Conservation (phyloP, 1,284 basidiomycete species). For the Termitomyces sp. region DNA sequence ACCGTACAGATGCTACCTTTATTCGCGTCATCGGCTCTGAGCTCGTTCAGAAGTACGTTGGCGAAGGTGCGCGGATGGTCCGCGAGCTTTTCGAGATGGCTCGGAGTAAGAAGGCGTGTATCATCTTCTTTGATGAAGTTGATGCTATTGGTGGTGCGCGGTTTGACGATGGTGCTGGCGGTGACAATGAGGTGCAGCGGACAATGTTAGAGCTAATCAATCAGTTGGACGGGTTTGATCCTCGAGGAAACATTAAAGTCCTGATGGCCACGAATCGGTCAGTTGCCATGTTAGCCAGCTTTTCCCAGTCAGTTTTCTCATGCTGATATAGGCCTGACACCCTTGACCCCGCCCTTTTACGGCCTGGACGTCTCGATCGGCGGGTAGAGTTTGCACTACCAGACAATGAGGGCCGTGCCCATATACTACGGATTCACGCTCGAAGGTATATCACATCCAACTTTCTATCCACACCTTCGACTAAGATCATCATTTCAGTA, state of each 20-base stretch:
- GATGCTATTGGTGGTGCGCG: slow-evolving; percentile 98
- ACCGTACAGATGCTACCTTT: slow-evolving; percentile 98
- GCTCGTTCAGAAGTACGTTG: slow-evolving; percentile 98
- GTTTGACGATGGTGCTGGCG: slow-evolving; percentile 98
- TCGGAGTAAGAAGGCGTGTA: slow-evolving; percentile 97
- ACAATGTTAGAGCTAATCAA: slow-evolving; percentile 99
- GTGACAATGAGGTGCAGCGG: slow-evolving; percentile 98
- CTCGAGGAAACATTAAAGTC: slow-evolving; percentile 98
- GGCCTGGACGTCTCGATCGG: slow-evolving; percentile 94
- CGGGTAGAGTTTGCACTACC: slow-evolving; percentile 95
- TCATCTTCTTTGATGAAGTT: slow-evolving; percentile 99
- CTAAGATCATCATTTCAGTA: slow-evolving; percentile 45
- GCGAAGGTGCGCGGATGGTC: slow-evolving; percentile 98
- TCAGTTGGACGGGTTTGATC: slow-evolving; percentile 98
- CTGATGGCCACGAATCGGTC: slow-evolving; percentile 98
- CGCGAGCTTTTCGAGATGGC: slow-evolving; percentile 99
- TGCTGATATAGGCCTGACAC: slow-evolving; percentile 79
- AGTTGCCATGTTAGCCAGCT: slow-evolving; percentile 18
- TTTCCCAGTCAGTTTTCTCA: slow-evolving; percentile 7
- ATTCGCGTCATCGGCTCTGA: slow-evolving; percentile 99
- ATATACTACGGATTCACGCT: slow-evolving; percentile 96
- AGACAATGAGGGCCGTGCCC: slow-evolving; percentile 93
- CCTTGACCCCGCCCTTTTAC: slow-evolving; percentile 92
- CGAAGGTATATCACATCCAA: slow-evolving; percentile 56
- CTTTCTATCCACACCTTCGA: neutral